phyloP scores from a whole-genome alignment of 1,139 yeast genomes.

The Scheffersomyces segobiensis region DNA sequence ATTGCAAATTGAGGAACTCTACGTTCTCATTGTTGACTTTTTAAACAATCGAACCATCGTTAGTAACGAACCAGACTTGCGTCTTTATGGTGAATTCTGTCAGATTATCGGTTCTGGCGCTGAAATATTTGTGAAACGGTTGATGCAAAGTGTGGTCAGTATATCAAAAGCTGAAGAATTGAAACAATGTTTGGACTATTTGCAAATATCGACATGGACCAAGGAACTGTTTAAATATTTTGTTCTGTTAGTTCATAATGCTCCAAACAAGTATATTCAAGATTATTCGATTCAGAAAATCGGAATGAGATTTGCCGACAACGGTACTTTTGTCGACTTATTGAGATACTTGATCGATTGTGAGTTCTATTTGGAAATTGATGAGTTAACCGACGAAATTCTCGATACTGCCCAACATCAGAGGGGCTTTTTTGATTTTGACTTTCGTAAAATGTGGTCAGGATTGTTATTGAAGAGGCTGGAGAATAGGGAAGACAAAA shows the following conservation, averaged over 20 bases:
- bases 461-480: constrained; percentile 13
- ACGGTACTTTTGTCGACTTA: constrained; percentile 17
- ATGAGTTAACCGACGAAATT: constrained; percentile 17
- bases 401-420: constrained; percentile 11
- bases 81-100: constrained; percentile 27
- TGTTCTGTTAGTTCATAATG: constrained; percentile 32
- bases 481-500: constrained; percentile 9
- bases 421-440: constrained; percentile 15
- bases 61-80: constrained; percentile 22
- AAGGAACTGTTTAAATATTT: constrained; percentile 31
- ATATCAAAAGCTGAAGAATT: constrained; percentile 27
- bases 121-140: constrained; percentile 29
- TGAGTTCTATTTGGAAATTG: constrained; percentile 22
- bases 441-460: constrained; percentile 21
- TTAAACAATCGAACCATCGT: constrained; percentile 18
- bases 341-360: constrained; percentile 22
- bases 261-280: constrained; percentile 33
- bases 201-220: constrained; percentile 32
- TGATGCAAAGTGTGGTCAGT: constrained; percentile 37
- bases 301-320: constrained; percentile 15
- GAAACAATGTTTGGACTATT: constrained; percentile 16
- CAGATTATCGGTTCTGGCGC: constrained; percentile 20
- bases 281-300: constrained; percentile 21
- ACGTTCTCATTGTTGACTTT: constrained; percentile 15
- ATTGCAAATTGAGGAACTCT: constrained; percentile 11